phyloP scores from a whole-genome alignment of 495 filamentous ascomycete genomes.

The Aspergillus nanangensis region DNA sequence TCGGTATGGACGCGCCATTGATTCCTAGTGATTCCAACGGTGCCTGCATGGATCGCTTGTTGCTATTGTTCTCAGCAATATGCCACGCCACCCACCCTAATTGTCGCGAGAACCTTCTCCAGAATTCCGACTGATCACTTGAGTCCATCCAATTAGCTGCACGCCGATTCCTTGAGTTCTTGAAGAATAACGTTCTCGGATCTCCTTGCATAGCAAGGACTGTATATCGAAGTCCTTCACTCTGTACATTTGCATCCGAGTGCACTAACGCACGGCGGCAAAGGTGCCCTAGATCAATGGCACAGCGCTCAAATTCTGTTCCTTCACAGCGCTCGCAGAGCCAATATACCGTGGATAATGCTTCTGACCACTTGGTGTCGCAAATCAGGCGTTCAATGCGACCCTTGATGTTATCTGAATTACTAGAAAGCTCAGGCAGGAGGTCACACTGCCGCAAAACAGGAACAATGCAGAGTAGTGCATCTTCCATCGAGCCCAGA shows the following conservation, averaged over 20 bases:
- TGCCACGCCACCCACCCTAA: conserved; percentile 30
- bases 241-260: conserved; percentile 3
- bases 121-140: conserved; percentile 5
- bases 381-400: conserved; percentile 10
- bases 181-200: conserved; percentile 7
- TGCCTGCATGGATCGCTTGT: conserved; percentile 5
- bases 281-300: conserved; percentile 25
- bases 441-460: conserved; percentile 14
- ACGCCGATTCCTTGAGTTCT: neutral
- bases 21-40: conserved; percentile 4
- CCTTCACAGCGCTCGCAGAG: conserved; percentile 24
- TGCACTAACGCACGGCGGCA: conserved; percentile 23
- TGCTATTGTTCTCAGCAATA: conserved; percentile 7
- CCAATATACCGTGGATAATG: conserved; percentile 22
- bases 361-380: conserved; percentile 17
- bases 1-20: neutral
- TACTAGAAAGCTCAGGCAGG: conserved; percentile 23
- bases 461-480: conserved; percentile 31
- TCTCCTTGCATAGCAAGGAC: conserved; percentile 11
- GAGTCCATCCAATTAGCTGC: conserved; percentile 10
- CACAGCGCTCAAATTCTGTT: conserved; percentile 20
- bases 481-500: conserved; percentile 33
- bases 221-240: conserved; percentile 8
- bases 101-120: conserved; percentile 17
- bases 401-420: conserved; percentile 12